Evolutionary conservation across 768 basidiomycete species (phyloP).

Genomic region (Strobilomyces dryophilus): DNA sequence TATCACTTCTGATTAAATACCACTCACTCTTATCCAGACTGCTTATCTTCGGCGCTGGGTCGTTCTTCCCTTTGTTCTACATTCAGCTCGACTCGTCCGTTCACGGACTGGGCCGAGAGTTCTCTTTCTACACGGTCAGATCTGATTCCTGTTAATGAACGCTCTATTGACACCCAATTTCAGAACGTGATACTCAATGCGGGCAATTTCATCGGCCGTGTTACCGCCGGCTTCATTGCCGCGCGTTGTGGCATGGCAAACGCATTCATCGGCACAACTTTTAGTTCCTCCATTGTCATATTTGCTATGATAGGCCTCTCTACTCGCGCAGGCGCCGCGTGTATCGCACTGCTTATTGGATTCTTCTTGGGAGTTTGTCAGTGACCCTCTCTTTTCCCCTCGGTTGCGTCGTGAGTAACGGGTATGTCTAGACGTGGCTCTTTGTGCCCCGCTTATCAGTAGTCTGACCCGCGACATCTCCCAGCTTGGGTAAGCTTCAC

Average conservation of each 20-base stretch:
- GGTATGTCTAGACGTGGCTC: slow-evolving; percentile 32
- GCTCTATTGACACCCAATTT: neutral
- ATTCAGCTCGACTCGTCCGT: slow-evolving; percentile 52
- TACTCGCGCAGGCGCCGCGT: slow-evolving; percentile 33
- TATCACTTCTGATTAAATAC: neutral
- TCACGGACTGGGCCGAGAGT: slow-evolving; percentile 39
- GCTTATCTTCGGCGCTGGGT: slow-evolving; percentile 20
- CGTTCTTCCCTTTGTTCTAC: slow-evolving; percentile 40
- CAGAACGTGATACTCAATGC: slow-evolving; percentile 38
- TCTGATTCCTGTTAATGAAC: neutral
- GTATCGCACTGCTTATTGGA: slow-evolving; percentile 42
- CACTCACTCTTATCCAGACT: slow-evolving; percentile 6
- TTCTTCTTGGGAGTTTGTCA: slow-evolving; percentile 46
- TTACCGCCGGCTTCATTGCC: slow-evolving; percentile 34
- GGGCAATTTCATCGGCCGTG: slow-evolving; percentile 34
- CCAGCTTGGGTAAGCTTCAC: slow-evolving; percentile 42
- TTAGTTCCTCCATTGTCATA: slow-evolving; percentile 35
- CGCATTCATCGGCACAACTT: slow-evolving; percentile 35
- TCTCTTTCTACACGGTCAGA: slow-evolving; percentile 55
- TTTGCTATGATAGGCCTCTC: slow-evolving; percentile 42
- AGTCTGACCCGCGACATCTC: slow-evolving; percentile 39
- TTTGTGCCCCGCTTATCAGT: slow-evolving; percentile 41
- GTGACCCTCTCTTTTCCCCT: slow-evolving; percentile 10
- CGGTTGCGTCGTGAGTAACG: neutral
- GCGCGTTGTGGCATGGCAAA: slow-evolving; percentile 43